phyloP scores from a whole-genome alignment of 441 rosid genomes.

The Eutrema salsugineum region DNA sequence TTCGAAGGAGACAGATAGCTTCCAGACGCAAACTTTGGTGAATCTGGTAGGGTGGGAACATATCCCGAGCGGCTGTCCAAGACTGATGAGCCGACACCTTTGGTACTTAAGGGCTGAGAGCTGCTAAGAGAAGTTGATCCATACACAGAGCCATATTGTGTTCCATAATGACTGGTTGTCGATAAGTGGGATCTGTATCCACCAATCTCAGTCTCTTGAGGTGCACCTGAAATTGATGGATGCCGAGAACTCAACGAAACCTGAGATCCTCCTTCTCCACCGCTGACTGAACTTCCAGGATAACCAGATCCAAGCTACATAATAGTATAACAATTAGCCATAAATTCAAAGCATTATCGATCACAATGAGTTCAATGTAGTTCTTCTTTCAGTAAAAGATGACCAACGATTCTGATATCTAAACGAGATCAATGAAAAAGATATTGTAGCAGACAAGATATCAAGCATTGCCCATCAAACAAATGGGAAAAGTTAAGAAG shows the following conservation, averaged over 20 bases:
- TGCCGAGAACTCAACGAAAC: conserved; percentile 61
- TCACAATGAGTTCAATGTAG: not conserved
- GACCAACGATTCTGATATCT: not conserved
- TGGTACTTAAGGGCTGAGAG: conserved; percentile 53
- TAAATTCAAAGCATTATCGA: not conserved
- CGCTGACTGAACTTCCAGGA: conserved; percentile 68
- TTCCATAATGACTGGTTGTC: conserved; percentile 63
- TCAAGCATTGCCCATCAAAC: not conserved
- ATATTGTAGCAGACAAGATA: not conserved
- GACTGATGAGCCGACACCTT: conserved; percentile 54
- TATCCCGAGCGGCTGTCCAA: conserved; percentile 74
- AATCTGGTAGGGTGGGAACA: conserved; percentile 59
- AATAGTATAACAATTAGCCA: not conserved
- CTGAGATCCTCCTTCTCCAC: conserved; percentile 66
- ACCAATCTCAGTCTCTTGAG: conserved; percentile 65
- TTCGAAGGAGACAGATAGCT: conserved; percentile 67
- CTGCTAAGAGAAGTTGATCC: conserved; percentile 52
- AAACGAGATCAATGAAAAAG: not conserved
- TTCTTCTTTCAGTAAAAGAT: not conserved
- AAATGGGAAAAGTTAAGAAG: not conserved
- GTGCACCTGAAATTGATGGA: conserved; percentile 47
- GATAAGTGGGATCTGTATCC: conserved; percentile 65
- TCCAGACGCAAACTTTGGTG: conserved; percentile 77
- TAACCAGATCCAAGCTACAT: conserved; percentile 60
- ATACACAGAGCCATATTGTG: conserved; percentile 64